phyloP scores from a whole-genome alignment of 805 yeast genomes.

The Ogataea corticis region DNA sequence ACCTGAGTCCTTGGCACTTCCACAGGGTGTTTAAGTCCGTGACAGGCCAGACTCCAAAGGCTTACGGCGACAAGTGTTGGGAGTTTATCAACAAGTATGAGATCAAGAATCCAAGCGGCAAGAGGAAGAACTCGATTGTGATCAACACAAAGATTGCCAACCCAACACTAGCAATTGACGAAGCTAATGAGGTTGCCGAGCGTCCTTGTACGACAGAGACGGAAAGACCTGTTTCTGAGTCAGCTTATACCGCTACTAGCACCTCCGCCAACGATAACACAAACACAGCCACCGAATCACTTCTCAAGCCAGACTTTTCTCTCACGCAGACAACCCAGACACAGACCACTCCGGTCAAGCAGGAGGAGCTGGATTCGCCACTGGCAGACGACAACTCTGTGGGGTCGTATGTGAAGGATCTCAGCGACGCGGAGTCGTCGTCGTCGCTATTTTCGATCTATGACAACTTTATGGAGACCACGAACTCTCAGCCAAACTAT shows the following conservation, averaged over 20 bases:
- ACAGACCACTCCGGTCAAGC: conserved; percentile 4
- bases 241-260: too few relatives aligned
- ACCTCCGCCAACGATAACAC: too few relatives aligned
- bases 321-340: not conserved
- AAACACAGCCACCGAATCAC: not conserved
- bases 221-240: too few relatives aligned
- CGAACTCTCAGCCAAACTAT: not conserved
- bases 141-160: conserved; percentile 36
- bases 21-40: conserved; percentile 86
- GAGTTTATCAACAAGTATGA: conserved; percentile 47
- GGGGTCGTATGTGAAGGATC: conserved; percentile 4
- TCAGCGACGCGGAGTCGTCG: conserved; percentile 11
- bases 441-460: conserved; percentile 11
- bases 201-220: too few relatives aligned
- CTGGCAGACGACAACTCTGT: conserved; percentile 3
- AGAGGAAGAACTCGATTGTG: conserved; percentile 25
- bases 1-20: conserved; percentile 89
- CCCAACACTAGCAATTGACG: conserved; percentile 31
- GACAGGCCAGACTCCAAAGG: conserved; percentile 85
- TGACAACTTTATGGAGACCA: not conserved
- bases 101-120: conserved; percentile 17
- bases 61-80: conserved; percentile 83
- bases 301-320: conserved; percentile 9
- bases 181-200: conserved; percentile 10
- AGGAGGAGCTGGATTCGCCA: conserved; percentile 12